A percentile compares a stretch with the other conserved stretches of the same genome.
These are phyloP conservation scores for Apostasia shenzhenica DNA, from an alignment of 106 monocot species.

Conservation along the genomic window DNA sequence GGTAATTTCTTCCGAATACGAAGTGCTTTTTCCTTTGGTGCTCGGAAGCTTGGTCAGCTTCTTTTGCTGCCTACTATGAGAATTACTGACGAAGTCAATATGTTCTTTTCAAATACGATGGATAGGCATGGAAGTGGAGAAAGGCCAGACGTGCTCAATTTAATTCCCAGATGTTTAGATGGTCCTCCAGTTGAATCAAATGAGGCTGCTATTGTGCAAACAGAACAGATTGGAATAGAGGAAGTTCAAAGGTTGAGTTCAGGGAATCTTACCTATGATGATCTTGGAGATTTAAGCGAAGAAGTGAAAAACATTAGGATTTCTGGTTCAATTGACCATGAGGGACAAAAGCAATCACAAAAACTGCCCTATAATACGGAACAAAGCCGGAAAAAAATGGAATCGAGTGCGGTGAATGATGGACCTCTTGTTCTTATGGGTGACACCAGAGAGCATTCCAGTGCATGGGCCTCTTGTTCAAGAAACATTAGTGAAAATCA, in stretches of 20 bases:
- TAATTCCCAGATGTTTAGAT: background rate
- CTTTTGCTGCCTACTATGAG: constrained; percentile 40
- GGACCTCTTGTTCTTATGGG: background rate
- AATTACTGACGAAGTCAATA: constrained; percentile 37
- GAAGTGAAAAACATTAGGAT: constrained; percentile 18
- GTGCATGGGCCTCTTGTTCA: background rate
- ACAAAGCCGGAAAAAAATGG: background rate
- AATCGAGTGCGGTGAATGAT: background rate
- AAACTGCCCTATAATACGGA: background rate
- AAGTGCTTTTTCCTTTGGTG: constrained; percentile 82
- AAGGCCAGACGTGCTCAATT: constrained; percentile 41
- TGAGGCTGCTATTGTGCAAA: background rate
- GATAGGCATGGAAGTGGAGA: constrained; percentile 57
- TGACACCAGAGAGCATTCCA: constrained; percentile 17
- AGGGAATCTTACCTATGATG: constrained; percentile 2
- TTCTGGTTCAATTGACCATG: constrained; percentile 14
- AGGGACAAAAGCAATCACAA: background rate
- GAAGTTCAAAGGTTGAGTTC: background rate
- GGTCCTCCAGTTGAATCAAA: background rate
- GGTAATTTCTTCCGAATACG: constrained; percentile 80
- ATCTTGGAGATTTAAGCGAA: constrained; percentile 10
- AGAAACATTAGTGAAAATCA: constrained; percentile 3
- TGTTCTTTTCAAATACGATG: constrained; percentile 73
- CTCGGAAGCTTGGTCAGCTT: constrained; percentile 60
- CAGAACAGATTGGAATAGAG: constrained; percentile 1